A percentile compares a stretch with the other conserved stretches of the same genome.
phyloP scores from a whole-genome alignment of 768 basidiomycete genomes.

The Lactarius vividus region DNA sequence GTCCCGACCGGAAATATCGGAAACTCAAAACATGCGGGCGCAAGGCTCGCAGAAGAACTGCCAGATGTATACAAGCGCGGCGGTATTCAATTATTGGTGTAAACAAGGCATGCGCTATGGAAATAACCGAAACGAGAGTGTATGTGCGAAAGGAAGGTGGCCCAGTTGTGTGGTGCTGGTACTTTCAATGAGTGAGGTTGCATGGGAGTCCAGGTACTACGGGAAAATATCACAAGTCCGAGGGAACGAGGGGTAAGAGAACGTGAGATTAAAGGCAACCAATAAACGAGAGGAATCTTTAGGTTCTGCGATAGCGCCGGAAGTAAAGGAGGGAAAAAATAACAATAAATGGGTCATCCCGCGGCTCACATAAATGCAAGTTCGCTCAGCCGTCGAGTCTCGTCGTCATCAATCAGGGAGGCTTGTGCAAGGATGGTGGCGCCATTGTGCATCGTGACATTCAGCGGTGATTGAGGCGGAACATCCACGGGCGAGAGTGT shows the following conservation, averaged over 20 bases:
- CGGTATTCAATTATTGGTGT: not conserved
- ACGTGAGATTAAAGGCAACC: not conserved
- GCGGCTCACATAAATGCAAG: slow-evolving; percentile 52
- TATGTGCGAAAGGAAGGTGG: not conserved
- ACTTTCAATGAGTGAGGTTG: not conserved
- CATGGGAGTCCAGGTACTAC: not conserved
- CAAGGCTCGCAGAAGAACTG: not conserved
- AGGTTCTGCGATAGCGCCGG: not conserved
- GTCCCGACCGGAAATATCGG: not conserved
- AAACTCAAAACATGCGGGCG: not conserved
- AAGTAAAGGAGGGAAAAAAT: too few species aligned
- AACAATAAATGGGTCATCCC: not conserved
- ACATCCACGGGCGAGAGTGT: not conserved
- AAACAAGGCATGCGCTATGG: not conserved
- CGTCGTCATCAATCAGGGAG: slow-evolving; percentile 59
- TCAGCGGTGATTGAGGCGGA: slow-evolving; percentile 29
- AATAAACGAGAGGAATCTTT: not conserved
- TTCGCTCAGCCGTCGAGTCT: slow-evolving; percentile 67
- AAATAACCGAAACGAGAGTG: not conserved
- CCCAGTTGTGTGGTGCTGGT: not conserved
- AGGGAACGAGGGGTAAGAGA: not conserved
- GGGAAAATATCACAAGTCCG: not conserved
- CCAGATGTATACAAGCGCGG: not conserved
- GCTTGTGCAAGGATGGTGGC: slow-evolving; percentile 56
- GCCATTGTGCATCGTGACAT: slow-evolving; percentile 57